A percentile compares a stretch with the other conserved stretches of the same genome.
These are phyloP conservation scores for Silene latifolia DNA, from an alignment of 148 eudicot species.

Conservation along the genomic window DNA sequence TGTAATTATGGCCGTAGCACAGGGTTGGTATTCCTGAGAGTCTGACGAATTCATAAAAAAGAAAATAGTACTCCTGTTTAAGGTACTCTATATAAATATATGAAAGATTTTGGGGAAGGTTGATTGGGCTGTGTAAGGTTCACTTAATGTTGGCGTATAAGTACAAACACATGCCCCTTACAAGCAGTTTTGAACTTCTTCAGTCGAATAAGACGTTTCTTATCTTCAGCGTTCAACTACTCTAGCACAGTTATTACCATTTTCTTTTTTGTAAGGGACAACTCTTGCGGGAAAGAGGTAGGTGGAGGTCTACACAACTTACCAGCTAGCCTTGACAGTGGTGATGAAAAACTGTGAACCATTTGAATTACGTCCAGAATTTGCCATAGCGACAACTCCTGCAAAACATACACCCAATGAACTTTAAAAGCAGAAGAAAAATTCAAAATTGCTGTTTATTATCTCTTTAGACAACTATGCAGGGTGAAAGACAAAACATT, in stretches of 20 bases:
- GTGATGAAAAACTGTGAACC: constrained; percentile 96
- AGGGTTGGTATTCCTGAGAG: background rate
- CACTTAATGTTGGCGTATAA: too few relatives aligned
- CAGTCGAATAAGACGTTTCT: too few relatives aligned
- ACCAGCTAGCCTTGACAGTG: constrained; percentile 92
- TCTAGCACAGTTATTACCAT: too few relatives aligned
- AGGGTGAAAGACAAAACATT: constrained; percentile 3
- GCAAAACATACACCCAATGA: constrained; percentile 16
- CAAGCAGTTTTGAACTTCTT: too few relatives aligned
- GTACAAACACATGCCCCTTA: too few relatives aligned
- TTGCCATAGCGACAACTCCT: constrained; percentile 93
- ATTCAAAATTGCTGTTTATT: too few relatives aligned
- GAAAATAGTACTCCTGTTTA: too few relatives aligned
- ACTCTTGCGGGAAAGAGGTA: background rate
- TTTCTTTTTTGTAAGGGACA: background rate
- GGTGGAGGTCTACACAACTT: constrained; percentile 27
- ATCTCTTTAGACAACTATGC: background rate
- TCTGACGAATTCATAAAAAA: too few relatives aligned
- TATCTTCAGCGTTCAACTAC: too few relatives aligned
- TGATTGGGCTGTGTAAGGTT: too few relatives aligned
- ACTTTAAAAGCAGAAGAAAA: background rate
- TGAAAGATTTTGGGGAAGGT: too few relatives aligned
- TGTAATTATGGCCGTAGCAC: background rate
- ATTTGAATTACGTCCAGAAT: constrained; percentile 88
- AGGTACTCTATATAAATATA: too few relatives aligned